Evolutionary conservation across 2,329 filamentous ascomycete species (phyloP), one percentile per base, ranked within the genome.

Genomic region (Aspergillus persii): DNA sequence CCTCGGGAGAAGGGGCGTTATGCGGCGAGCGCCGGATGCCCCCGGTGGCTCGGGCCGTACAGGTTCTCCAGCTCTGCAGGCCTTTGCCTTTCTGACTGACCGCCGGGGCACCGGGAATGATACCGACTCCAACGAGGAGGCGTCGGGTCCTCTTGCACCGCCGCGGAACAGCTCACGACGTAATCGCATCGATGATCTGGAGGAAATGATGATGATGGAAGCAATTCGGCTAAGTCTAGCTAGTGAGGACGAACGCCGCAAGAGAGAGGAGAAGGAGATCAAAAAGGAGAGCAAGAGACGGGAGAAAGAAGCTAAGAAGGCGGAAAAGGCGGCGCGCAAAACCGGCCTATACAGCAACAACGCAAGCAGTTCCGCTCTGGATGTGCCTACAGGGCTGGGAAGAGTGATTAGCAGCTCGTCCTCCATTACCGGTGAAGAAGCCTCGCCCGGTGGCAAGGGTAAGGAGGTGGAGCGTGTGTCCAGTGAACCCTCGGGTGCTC

Each of bases 201-300:
- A 99, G 73, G 94, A 96, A 52, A 90, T 99, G 81, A 99, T 99
- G 95, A 92, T 98, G 81, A 92, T 95, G 83, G 95, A 99, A 74
- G 95, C 95, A 0, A 96, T 99, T 51, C 84, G 95, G 44, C 76
- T 96, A 31, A 96, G 92, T 51, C 80, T 99, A n/a, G 92, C 90
- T 0, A 89, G 91, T 1, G 95, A 99, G 73, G 94, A 98, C 69
- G 94, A 98, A 47, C 85, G 94, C n/a, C 90, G 92, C 66, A 89
- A 85, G 50, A 95, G 91, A 69, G 88, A 90, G 52, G 91, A 95
- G 53, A 94, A 93, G 71, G 90, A 92, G 59, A 83, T 84, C 0
- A 84, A 83, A 29, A 97, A 96, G 71, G 89, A 94, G 60, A 88
- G 89, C 1, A 97, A 96, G 79, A 92, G 89, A 68, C 86, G 86